Conservation (phyloP, 1,139 yeast species). For the Yamadazyma triangularis region DNA sequence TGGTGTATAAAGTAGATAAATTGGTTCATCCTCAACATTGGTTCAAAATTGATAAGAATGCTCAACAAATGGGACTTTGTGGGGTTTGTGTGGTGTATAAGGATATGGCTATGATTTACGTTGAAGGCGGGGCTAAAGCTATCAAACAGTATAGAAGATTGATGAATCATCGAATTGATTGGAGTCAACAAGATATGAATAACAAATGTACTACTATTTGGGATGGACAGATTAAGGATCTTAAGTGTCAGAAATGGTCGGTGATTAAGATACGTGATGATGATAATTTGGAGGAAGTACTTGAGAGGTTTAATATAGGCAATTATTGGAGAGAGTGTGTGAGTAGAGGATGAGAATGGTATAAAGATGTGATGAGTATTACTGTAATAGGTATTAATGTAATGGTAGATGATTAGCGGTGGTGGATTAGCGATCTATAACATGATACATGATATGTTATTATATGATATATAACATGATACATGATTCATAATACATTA, state of each 20-base stretch:
- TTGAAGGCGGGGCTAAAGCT: slow-evolving; percentile 66
- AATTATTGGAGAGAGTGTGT: slow-evolving; percentile 56
- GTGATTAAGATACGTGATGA: slow-evolving; percentile 46
- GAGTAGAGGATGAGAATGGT: neutral
- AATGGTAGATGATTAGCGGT: too few species aligned
- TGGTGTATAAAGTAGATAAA: slow-evolving; percentile 54
- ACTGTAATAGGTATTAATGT: too few species aligned
- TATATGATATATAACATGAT: too few species aligned
- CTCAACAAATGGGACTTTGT: slow-evolving; percentile 60
- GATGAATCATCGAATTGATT: slow-evolving; percentile 58
- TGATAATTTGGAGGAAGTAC: slow-evolving; percentile 49
- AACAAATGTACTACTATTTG: slow-evolving; percentile 60
- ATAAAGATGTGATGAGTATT: too few species aligned
- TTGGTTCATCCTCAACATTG: slow-evolving; percentile 62
- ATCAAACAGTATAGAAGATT: slow-evolving; percentile 61
- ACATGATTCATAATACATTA: too few species aligned
- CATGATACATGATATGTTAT: too few species aligned
- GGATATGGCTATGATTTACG: slow-evolving; percentile 56
- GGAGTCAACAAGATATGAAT: slow-evolving; percentile 48
- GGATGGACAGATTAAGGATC: slow-evolving; percentile 65
- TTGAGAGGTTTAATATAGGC: slow-evolving; percentile 49
- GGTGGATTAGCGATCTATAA: too few species aligned
- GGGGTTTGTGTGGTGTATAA: slow-evolving; percentile 51
- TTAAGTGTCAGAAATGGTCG: slow-evolving; percentile 62
- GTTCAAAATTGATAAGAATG: slow-evolving; percentile 74